Evolutionary conservation across 2,329 filamentous ascomycete genomes (phyloP), one percentile per base, ranked within the genome.

Genomic region (Hypoxylon sp.): DNA sequence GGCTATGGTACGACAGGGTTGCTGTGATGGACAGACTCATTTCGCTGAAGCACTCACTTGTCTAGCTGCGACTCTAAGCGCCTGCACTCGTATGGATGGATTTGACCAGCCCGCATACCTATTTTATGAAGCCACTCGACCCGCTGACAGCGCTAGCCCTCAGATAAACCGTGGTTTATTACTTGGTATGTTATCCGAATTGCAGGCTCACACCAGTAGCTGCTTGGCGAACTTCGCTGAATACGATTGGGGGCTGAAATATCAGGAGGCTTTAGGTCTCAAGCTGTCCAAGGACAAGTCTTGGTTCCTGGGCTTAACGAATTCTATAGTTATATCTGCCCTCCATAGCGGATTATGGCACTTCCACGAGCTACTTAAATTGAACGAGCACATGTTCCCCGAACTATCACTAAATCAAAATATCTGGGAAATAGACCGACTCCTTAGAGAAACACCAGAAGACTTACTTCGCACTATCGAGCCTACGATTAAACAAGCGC

Each of bases 1-100:
- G 44, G 44, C 44, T 27, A 48, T 48, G 44, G 21, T 48, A 27
- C n/a, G 44, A 27, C 21, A n/a, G 44, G 44, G 44, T 6, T 48
- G 44, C 19, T 48, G 44, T 27, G 7, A 48, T 27, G 44, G 44
- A 27, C 44, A 48, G 21, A 48, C 19, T 13, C 44, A 48, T 27
- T 27, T 48, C 19, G 44, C 44, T 19, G 44, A 48, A 48, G 19
- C 44, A 11, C 21, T 48, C 44, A 19, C 44, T 17, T 48, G 44
- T 13, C 19, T 48, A 10, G 44, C 17, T 10, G 44, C 44, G 13
- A 48, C 44, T 13, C 19, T 19, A 27, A 27, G 27, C 27, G 21
- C 44, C 11, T 48, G 17, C 13, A 27, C 13, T 13, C 27, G 13
- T 10, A 13, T 27, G 10, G 44, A 48, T 13, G 21, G 44, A 10